These are phyloP conservation scores for Chaetomium cochliodes DNA, from an alignment of 495 filamentous ascomycete genomes.

Conservation along the genomic window DNA sequence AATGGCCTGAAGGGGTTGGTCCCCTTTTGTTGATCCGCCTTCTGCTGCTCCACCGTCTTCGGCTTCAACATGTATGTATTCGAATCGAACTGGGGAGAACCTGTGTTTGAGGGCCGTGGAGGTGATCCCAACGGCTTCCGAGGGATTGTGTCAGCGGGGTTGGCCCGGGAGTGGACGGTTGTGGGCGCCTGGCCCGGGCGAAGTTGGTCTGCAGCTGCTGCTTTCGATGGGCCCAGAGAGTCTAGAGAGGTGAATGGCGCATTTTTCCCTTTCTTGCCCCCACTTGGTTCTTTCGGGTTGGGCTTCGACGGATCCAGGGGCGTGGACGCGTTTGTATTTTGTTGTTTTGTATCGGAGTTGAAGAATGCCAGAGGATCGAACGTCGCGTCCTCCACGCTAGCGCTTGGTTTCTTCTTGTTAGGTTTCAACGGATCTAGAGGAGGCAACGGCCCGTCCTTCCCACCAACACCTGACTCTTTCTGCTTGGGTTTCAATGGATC, in stretches of 20 bases:
- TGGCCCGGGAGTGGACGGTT: neutral
- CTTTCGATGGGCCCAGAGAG: neutral
- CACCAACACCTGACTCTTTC: neutral
- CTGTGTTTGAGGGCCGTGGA: neutral
- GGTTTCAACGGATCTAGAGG: neutral
- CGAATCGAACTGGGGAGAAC: neutral
- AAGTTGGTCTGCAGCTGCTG: neutral
- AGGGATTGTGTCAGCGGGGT: neutral
- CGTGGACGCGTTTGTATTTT: too few relatives aligned
- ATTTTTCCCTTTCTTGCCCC: neutral
- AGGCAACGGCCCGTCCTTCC: neutral
- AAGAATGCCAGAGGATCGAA: too few relatives aligned
- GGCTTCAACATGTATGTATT: neutral
- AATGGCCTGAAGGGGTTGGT: neutral
- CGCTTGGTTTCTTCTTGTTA: neutral
- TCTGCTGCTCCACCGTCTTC: neutral
- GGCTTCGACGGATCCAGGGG: neutral
- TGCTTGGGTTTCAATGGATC: neutral
- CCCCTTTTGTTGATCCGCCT: neutral
- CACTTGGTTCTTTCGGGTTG: neutral
- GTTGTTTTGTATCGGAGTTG: too few relatives aligned
- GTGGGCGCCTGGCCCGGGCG: neutral
- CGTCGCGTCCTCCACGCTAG: too few relatives aligned
- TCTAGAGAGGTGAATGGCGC: neutral
- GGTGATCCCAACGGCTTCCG: slow-evolving; percentile 19